Conservation (phyloP, 192 early-diverging fungal genomes). For the Linnemannia schmuckeri region DNA sequence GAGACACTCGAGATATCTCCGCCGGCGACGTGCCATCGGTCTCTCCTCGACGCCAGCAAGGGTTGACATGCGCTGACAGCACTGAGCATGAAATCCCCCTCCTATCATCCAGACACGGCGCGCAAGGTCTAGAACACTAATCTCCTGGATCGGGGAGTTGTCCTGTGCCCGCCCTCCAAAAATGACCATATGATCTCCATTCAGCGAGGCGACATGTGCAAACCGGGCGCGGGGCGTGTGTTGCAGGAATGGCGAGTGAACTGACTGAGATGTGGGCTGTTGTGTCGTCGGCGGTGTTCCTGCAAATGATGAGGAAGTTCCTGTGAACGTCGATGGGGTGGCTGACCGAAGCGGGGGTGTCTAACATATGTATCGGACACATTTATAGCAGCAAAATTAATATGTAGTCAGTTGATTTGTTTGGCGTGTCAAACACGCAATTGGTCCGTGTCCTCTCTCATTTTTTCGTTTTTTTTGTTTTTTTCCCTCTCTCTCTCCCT, state of each 20-base stretch:
- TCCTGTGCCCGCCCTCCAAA: slow-evolving; percentile 76
- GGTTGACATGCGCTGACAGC: slow-evolving; percentile 9
- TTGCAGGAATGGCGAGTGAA: slow-evolving; percentile 28
- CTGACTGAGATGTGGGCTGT: neutral
- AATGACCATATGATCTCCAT: slow-evolving; percentile 67
- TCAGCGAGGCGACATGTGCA: slow-evolving; percentile 73
- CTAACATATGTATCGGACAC: neutral
- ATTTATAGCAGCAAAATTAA: neutral
- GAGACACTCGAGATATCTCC: slow-evolving; percentile 40
- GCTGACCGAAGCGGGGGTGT: neutral
- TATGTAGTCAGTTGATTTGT: slow-evolving; percentile 12
- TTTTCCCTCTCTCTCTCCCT: neutral
- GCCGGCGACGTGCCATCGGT: slow-evolving; percentile 40
- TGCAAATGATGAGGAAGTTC: neutral
- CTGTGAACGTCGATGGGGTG: slow-evolving; percentile 1
- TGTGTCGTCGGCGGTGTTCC: slow-evolving; percentile 5
- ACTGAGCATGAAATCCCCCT: slow-evolving; percentile 14
- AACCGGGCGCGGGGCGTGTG: slow-evolving; percentile 70
- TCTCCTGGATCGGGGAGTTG: slow-evolving; percentile 72
- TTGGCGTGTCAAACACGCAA: slow-evolving; percentile 2
- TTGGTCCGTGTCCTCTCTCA: neutral
- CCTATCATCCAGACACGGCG: slow-evolving; percentile 66
- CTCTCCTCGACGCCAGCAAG: slow-evolving; percentile 27
- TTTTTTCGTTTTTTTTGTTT: neutral
- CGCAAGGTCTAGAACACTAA: slow-evolving; percentile 75